Base-by-base conservation (phyloP, 257 asterid genomes). In the Striga asiatica region DNA sequence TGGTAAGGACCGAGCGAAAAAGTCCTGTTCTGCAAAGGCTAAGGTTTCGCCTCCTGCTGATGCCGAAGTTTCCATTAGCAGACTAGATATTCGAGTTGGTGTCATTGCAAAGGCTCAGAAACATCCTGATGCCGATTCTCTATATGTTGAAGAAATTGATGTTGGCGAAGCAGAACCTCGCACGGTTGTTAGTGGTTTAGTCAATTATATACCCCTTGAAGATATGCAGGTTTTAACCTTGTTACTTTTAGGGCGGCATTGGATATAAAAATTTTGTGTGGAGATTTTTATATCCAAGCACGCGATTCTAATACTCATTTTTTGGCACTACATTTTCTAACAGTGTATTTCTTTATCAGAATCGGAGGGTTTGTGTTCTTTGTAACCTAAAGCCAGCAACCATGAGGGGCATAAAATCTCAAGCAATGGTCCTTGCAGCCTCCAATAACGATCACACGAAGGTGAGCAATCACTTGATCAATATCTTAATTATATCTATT, bases 361-460 rank as follows among this genome's bases (percentile, higher is more conserved):
- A 88, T 59, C 97, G 95, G 55, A 92, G 76, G 77, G 97, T 92
- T 32, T 92, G 98, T 20, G 94, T 92, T 58, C 95, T 92, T 45
- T 92, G 97, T 78, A 92, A 92, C 83, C 89, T 92, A 72, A 92
- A 88, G 69, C 97, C 98, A 46, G 97, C 81, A 13, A 37, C 66
- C 61, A 84, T 88, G 98, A 82, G 97, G 79, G 97, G 95, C 23
- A 75, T 92, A 60, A 87, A 84, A 71, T 92, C 98, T 59, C 95
- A 84, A 38, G 98, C 97, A 18, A 92, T 92, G 97, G 94, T 92
- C 77, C 97, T 88, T 66, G 94, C 97, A 60, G 97, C 95, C 59
- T 82, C 94, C 66, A 81, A 72, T 56, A 65, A 53, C 41, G 95
- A 88, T 54, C 88, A 81, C 70, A 69, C 82, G 10, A 82, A 80